Base-by-base conservation (phyloP, 2,329 filamentous ascomycete genomes). In the Aspergillus udagawae region DNA sequence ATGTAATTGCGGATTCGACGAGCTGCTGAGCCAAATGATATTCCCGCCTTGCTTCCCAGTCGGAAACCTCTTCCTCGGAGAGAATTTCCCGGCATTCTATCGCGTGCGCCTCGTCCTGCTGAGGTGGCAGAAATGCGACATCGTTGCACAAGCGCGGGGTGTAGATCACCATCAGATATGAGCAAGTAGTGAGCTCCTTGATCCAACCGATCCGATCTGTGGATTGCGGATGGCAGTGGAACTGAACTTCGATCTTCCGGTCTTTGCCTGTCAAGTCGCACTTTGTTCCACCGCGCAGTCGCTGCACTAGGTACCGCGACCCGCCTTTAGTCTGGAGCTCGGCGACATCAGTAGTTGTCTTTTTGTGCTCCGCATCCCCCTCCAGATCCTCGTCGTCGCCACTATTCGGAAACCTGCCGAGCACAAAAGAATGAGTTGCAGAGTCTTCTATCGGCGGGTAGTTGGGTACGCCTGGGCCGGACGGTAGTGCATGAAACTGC, bases 81-180 rank as follows among this genome's bases (percentile, higher is more conserved):
- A 92, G 77, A 52, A 97, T 86, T 55, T 87, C 85, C 27, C 84
- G 83, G 71, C 92, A 97, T 60, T 82, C 84, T 60, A 97, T 92
- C 9, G 84, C 77, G 70, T 96, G 89, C 5, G 91, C 87, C 57
- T 85, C 84, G 54, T 89, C 88, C 60, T 91, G 87, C 65, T 89
- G 86, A 0, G 91, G 90, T 0, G 92, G 92, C 54, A 89, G 79
- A 72, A 97, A 97, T 9, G 91, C 91, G 9, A 91, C 85, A 64
- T 97, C 92, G 69, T 88, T 85, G 77, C 92, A 97, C 12, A 97
- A 84, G 0, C 91, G 86, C 0, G 92, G 91, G 0, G 92, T 96
- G 70, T 96, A 89, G 61, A 97, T 85, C 32, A 96, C 86, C 92
- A 97, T 96, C 54, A 96, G 81, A 70, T 97, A 97, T 12, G 91